phyloP scores from a whole-genome alignment of 495 filamentous ascomycete genomes.

The Endocarpon pusillum region DNA sequence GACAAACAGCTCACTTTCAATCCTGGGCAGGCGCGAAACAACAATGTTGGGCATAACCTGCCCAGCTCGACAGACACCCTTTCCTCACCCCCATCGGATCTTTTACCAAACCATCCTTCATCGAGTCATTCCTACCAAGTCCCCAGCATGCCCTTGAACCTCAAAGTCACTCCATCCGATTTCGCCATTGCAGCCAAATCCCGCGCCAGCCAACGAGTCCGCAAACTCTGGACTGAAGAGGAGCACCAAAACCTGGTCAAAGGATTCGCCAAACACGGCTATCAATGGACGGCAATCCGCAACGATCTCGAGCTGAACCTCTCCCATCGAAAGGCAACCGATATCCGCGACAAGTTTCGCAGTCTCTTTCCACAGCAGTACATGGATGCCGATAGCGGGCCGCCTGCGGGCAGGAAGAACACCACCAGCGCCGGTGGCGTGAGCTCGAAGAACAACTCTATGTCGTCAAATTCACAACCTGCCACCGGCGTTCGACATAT shows the following conservation, averaged over 20 bases:
- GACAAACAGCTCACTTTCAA: neutral
- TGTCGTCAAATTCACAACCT: too few relatives aligned
- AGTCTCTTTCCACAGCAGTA: conserved; percentile 66
- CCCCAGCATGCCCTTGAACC: conserved; percentile 18
- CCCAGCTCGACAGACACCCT: neutral
- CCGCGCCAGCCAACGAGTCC: conserved; percentile 17
- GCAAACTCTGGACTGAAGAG: conserved; percentile 47
- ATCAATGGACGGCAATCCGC: conserved; percentile 67
- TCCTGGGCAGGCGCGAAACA: neutral
- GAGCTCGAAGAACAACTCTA: too few relatives aligned
- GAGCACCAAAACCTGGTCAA: conserved; percentile 65
- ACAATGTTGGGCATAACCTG: neutral
- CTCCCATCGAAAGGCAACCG: conserved; percentile 49
- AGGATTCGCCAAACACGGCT: conserved; percentile 59
- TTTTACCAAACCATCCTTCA: neutral
- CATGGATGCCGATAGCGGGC: conserved; percentile 10
- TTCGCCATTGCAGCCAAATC: conserved; percentile 19
- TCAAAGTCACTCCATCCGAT: conserved; percentile 21
- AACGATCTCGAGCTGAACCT: conserved; percentile 52
- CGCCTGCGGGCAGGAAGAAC: neutral
- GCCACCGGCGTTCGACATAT: neutral
- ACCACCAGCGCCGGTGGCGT: too few relatives aligned
- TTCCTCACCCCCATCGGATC: neutral
- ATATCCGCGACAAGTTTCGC: conserved; percentile 68
- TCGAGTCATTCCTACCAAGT: too few relatives aligned